Base-by-base conservation (phyloP, 257 asterid genomes). In the Catharanthus roseus region DNA sequence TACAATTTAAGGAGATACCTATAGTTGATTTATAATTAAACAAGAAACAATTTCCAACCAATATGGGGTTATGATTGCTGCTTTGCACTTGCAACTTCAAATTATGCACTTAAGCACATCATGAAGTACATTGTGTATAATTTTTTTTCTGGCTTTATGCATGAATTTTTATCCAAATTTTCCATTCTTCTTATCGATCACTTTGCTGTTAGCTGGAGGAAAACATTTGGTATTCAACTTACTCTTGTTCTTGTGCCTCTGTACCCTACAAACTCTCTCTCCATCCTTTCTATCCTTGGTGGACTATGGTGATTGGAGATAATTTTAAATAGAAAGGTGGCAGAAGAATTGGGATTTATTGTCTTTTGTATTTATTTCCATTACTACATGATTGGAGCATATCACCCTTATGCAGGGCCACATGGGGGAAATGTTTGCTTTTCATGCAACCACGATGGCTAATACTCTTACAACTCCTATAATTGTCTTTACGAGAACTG, bases 401-500 rank as follows among this genome's bases (percentile, higher is more conserved):
- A 47, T 24, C 36, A 42, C 67, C 69, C 49, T 49, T 79, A 26
- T 80, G 83, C 93, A 95, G 99, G 81, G 79, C 72, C 93, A 86
- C 66, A 95, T 95, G 99, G 89, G 99, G 42, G 90, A 86, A 39
- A 91, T 88, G 89, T 91, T 95, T 89, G 97, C 99, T 73, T 82
- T 83, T 76, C 99, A 91, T 74, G 77, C 96, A 64, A 83, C 97
- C 75, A 86, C 86, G 50, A 95, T 95, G 93, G 95, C 99, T 74
- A 86, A 91, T 81, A 89, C 95, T 67, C 92, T 95, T 74, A 77
- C 72, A 36, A 92, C 96, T 63, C 96, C 97, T 54, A 82, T 95
- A 72, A 91, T 95, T 72, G 99, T 95, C 78, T 95, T 95, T 83
- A 95, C 99, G 53, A 89, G 97, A 86, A 95, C 97, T 26, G 97